Base-by-base conservation (phyloP, 352 stramenopile species). In the Pythium oligandrum region DNA sequence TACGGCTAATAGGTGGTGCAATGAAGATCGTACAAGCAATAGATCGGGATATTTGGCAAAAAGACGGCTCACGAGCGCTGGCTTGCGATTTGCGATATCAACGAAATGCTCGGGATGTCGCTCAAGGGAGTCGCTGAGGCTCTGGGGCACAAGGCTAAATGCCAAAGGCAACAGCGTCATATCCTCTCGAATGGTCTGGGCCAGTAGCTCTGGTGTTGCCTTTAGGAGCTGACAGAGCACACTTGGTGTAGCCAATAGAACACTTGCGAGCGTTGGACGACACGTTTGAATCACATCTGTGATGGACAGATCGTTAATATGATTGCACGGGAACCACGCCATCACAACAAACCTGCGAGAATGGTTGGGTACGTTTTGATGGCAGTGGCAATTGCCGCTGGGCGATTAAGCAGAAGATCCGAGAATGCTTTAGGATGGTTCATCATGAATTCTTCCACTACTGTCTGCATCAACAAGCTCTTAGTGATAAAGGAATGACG, bases 11-110 rank as follows among this genome's bases (percentile, higher is more conserved):
- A 26, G 17, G 17, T 26, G 17, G 17, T 45, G 5, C 31, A 39
- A 50, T 44, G 11, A 37, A 56, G 31, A 30, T 46, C 57, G 11
- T 57, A 88, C 78, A 49, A 90, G 64, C 33, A 91, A 56, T 8
- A 91, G 44, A 47, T 91, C 81, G 7, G 78, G 81, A 45, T 85
- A 71, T 17, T 80, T 83, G 4, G 71, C 58, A 58, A 91, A 90
- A 5, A 91, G 46, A 9, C 68, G 51, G 6, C 71, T 70, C n/a
- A 91, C 62, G 3, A 91, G 62, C 6, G 55, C 61, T 1, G 81
- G 81, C 37, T 83, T 85, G 3, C 78, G 68, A 26, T 88, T 76
- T 3, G 81, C 81, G 42, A 89, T 60, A 43, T 90, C 77, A 0
- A 87, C 57, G n/a, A 91, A 76, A 40, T 82, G 73, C 44, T 85